Percentiles rank a stretch among this genome's conserved stretches.
Conservation (phyloP, 176 grass and related monocot species). For the sorghum (Sorghum bicolor) region Sorghum_bicolor_NCBIv3 NC_012873.2:66208001-66208500, state of each 20-base stretch:
- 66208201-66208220: slow-evolving; percentile 79
- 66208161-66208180: slow-evolving; percentile 58
- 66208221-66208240: slow-evolving; percentile 73
- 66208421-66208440: slow-evolving; percentile 76
- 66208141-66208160: slow-evolving; percentile 75
- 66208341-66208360: slow-evolving; percentile 99
- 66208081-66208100: slow-evolving; percentile 73
- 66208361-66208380: slow-evolving; percentile 97
- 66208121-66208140: slow-evolving; percentile 69
- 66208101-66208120: slow-evolving; percentile 27
- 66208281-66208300: slow-evolving; percentile 36
- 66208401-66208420: slow-evolving; percentile 87
- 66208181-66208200: slow-evolving; percentile 59
- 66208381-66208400: slow-evolving; percentile 73
- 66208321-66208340: slow-evolving; percentile 83
- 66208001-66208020: slow-evolving; percentile 98
- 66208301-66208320: slow-evolving; percentile 77
- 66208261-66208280: slow-evolving; percentile 46
- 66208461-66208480: slow-evolving; percentile 85
- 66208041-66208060: slow-evolving; percentile 77
- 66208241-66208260: slow-evolving; percentile 81
- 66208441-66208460: slow-evolving; percentile 92
- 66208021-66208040: slow-evolving; percentile 79
- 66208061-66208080: slow-evolving; percentile 56
- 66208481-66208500: slow-evolving; percentile 99